These are phyloP conservation scores for Aegilops sharonensis DNA, from an alignment of 176 grass and related monocot genomes.

Conservation along the genomic window DNA sequence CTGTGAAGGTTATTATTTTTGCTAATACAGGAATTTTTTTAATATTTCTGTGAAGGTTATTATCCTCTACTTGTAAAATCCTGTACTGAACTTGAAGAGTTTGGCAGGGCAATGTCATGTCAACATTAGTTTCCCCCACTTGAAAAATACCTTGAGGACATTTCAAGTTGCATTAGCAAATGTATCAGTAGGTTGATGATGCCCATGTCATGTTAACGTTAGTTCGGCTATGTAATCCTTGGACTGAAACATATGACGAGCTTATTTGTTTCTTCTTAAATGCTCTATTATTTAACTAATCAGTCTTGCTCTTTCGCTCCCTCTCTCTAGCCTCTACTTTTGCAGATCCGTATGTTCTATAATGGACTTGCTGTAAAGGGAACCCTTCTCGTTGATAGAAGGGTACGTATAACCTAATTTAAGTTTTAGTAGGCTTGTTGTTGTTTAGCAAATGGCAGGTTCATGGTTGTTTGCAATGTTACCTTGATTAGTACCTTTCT, in stretches of 20 bases:
- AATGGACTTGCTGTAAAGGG: conserved; percentile 63
- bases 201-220: not conserved
- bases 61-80: not conserved
- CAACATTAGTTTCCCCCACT: too few species aligned
- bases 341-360: conserved; percentile 72
- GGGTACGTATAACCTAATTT: conserved; percentile 25
- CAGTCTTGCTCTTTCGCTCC: not conserved
- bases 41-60: too few species aligned
- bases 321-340: conserved; percentile 65
- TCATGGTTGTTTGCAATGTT: not conserved
- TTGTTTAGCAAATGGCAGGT: not conserved
- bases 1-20: not conserved
- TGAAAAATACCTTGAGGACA: not conserved
- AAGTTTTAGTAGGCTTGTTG: not conserved
- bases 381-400: conserved; percentile 59
- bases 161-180: not conserved
- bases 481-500: not conserved
- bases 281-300: conserved; percentile 2
- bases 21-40: not conserved
- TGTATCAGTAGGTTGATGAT: not conserved
- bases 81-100: not conserved
- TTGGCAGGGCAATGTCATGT: not conserved
- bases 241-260: not conserved
- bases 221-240: not conserved
- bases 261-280: not conserved